Base-by-base conservation (phyloP, 2,329 filamentous ascomycete species). In the Cladosporium cucumerinum region DNA sequence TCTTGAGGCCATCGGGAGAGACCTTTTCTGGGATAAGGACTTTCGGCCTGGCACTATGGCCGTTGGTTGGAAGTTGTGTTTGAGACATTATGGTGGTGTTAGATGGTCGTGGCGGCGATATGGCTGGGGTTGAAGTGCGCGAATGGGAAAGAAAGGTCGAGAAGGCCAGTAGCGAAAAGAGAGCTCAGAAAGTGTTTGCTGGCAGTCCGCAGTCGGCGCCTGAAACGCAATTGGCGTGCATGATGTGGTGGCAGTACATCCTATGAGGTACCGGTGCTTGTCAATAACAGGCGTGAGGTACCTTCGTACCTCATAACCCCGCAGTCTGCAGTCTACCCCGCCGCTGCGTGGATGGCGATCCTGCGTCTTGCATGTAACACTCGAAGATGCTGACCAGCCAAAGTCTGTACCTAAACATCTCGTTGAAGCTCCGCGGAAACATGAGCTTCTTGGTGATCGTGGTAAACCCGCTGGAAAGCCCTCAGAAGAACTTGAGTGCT, bases 11-110 rank as follows among this genome's bases (percentile, higher is more conserved):
- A 75, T 94, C 91, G n/a, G 87, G 81, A 0, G 90, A 93, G 52
- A 94, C 84, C 75, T 92, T 93, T 74, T 94, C 91, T 1, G 91
- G 88, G 48, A 93, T 89, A 30, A 95, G 85, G 67, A 93, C 81
- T 72, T 83, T 85, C 1, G 81, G 61, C 12, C 54, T 55, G 30
- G 39, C 52, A 26, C 54, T 32, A 25, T 63, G 61, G 26, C 61
- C 61, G 55, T 64, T 64, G 8, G 54, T 52, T 14, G 39, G 16
- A 39, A n/a, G 26, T 18, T 51, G 39, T 59, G 43, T 25, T 30
- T 64, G 61, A 52, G 54, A 30, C 61, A 64, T 64, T 28, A 39
- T 39, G 25, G n/a, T 21, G n/a, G 34, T 26, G 39, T 23, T 54
- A 23, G n/a, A 28, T 21, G 46, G 7, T 7, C 21, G 59, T 11